Percentiles rank a stretch among this genome's conserved stretches.
Evolutionary conservation across 164 flowering plant genomes (phyloP).

Genomic region (Kalanchoe fedtschenkoi): DNA sequence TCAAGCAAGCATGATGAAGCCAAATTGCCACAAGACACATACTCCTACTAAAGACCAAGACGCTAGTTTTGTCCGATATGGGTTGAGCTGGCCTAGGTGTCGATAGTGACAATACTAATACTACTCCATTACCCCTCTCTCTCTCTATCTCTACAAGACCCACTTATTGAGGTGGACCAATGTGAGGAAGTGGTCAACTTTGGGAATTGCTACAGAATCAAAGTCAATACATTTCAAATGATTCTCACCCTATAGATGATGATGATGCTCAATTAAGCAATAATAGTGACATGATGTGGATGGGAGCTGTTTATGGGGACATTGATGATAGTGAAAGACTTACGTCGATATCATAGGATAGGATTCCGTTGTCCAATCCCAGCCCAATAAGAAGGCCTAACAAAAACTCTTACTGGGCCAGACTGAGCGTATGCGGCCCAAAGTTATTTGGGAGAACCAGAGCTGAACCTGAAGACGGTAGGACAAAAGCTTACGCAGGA

Average conservation of each 20-base stretch:
- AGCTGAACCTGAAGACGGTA: no score
- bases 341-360: neutral
- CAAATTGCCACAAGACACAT: neutral
- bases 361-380: neutral
- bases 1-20: neutral
- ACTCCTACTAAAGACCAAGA: neutral
- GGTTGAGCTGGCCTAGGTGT: neutral
- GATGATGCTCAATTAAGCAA: neutral
- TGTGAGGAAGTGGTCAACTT: constrained; percentile 1
- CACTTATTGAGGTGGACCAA: constrained; percentile 4
- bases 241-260: neutral
- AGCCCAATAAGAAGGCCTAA: neutral
- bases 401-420: neutral
- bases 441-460: neutral
- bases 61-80: neutral
- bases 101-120: no score
- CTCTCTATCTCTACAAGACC: neutral
- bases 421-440: neutral
- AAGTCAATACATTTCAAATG: constrained; percentile 1
- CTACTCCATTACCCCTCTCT: no score
- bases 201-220: neutral
- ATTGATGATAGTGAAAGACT: neutral
- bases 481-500: constrained; percentile 3
- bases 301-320: constrained; percentile 1
- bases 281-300: constrained; percentile 3